Evolutionary conservation across 139 green algal species (phyloP).

Genomic region (Chlamydomonas incerta): DNA sequence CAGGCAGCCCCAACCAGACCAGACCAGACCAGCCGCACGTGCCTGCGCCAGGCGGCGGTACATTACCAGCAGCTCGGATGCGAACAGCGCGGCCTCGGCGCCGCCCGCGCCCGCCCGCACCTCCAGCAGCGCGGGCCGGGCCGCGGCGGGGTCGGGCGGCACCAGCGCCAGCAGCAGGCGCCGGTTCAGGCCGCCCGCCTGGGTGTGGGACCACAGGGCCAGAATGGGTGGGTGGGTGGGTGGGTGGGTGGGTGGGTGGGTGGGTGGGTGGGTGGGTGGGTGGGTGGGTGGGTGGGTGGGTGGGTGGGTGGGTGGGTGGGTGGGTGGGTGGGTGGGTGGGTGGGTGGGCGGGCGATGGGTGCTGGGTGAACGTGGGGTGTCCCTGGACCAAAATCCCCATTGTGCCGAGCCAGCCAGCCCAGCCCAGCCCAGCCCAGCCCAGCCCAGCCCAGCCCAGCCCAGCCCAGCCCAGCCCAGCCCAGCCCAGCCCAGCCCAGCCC

Average conservation of each 20-base stretch:
- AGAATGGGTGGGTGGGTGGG: background rate
- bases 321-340: too few relatives aligned
- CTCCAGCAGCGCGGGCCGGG: slow-evolving; percentile 75
- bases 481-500: too few relatives aligned
- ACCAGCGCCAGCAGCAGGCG: slow-evolving; percentile 25
- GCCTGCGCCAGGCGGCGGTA: slow-evolving; percentile 56
- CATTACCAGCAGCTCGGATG: slow-evolving; percentile 59
- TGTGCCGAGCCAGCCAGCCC: too few relatives aligned
- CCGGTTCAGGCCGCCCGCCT: background rate
- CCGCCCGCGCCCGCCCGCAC: slow-evolving; percentile 64
- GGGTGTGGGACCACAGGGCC: background rate
- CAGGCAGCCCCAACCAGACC: background rate
- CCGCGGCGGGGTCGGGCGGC: slow-evolving; percentile 16
- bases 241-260: background rate
- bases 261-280: background rate
- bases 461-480: too few relatives aligned
- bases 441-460: too few relatives aligned
- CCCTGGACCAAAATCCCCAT: too few relatives aligned
- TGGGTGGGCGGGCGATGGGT: too few relatives aligned
- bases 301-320: too few relatives aligned
- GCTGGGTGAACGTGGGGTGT: too few relatives aligned
- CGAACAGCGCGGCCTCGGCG: slow-evolving; percentile 69
- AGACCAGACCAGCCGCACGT: background rate
- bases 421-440: too few relatives aligned
- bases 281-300: too few relatives aligned